Evolutionary conservation across 2,329 filamentous ascomycete species (phyloP), one percentile per base, ranked within the genome.

Genomic region (Gnomoniopsis smithogilvyi): DNA sequence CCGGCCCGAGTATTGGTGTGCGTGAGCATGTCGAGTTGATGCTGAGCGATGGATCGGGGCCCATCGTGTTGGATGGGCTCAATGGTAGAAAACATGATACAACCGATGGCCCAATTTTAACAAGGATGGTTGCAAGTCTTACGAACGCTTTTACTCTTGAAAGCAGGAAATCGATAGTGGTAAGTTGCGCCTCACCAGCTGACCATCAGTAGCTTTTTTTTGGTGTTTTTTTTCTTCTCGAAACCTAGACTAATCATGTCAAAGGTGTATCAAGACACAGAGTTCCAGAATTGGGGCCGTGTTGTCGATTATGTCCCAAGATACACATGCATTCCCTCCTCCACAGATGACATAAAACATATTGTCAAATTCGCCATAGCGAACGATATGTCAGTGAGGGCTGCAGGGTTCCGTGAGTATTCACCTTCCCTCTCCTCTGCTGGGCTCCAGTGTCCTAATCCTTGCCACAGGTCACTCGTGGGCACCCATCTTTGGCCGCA

Each of bases 241-340:
- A 19, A 21, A 34, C 24, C n/a, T n/a, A 34, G n/a, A 43, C 14
- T 47, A 12, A 47, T 36, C 38, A 11, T 45, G 14, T 12, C n/a
- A n/a, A 26, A 72, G 69, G 68, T 69, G 1, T 67, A 70, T 56
- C 63, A 65, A 33, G 66, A 73, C 46, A 69, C 67, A 2, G 63
- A 67, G 12, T 77, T 76, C 58, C 61, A 71, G 53, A 78, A 76
- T 62, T 79, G 76, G 77, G 75, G 75, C 1, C 65, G 67, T 21
- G 74, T 68, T 1, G 70, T 77, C 6, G 57, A 68, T 6, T 76
- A 78, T 56, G 72, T 67, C 1, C 76, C 77, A 0, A 67, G 64
- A 17, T 72, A 68, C 51, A 78, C 76, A 0, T 77, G 74, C 56
- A 65, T 78, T 11, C 76, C 76, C 2, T 73, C 66, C 15, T 77